Base-by-base conservation (phyloP, 1,139 yeast species). In the Protomyces arabidopsidicola region DNA sequence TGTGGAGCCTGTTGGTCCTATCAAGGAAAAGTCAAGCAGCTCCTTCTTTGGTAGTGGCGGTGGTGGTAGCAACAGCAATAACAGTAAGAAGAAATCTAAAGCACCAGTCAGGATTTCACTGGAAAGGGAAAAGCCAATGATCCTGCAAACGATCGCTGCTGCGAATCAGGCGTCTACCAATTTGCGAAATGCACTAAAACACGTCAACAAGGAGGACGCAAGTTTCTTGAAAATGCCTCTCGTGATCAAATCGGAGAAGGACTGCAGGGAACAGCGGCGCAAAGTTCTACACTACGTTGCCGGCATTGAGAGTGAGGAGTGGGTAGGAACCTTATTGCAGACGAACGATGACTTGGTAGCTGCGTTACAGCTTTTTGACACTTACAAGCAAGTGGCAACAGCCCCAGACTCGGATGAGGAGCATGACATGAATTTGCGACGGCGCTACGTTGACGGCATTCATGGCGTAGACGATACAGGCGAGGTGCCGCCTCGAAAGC, bases 331-430 rank as follows among this genome's bases (percentile, higher is more conserved):
- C 60, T 79, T 93, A 69, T 83, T 93, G 66, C 87, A 84, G 68
- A 95, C 97, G 58, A 93, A 93, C 73, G 98, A 93, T 71, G 91
- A 87, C 71, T 80, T 93, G 68, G 95, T 93, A 10, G 78, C 78
- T 3, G 86, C 90, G 0, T 80, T 93, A 71, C 84, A 85, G 70
- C 76, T 79, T 66, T 90, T 84, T 73, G 96, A 91, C 68, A 80
- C 81, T 63, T 58, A 58, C 42, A 24, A 56, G 24, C 73, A 73
- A 70, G 79, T 86, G 67, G 80, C 81, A 61, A 82, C 83, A 1
- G 80, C 77, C 48, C 79, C 77, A n/a, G 74, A 73, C 31, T 79
- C 78, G 20, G 76, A 74, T 31, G 67, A 68, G 8, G 69, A 67
- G 22, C 53, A 60, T 16, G 56, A 54, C n/a, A 16, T 53, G 16